These are phyloP conservation scores for Tranzscheliella williamsii DNA, from an alignment of 1,284 basidiomycete species.

Conservation along the genomic window DNA sequence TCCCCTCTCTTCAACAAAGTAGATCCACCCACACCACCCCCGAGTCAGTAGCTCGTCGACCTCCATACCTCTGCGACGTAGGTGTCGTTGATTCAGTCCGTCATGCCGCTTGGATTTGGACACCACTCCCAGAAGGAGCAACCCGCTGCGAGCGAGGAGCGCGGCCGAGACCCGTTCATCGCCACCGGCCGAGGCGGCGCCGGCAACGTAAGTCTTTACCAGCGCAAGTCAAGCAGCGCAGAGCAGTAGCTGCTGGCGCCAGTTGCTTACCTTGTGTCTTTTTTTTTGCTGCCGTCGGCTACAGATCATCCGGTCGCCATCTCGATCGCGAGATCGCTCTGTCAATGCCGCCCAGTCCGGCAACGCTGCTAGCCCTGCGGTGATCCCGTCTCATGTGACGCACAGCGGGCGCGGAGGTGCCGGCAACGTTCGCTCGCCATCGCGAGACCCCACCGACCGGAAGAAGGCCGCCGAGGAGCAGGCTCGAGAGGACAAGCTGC, in stretches of 20 bases:
- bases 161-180: slow-evolving; percentile 47
- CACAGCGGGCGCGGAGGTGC: slow-evolving; percentile 75
- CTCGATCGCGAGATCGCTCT: slow-evolving; percentile 37
- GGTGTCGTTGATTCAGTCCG: too few relatives aligned
- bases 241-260: too few relatives aligned
- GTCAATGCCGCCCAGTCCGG: slow-evolving; percentile 15
- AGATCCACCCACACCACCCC: too few relatives aligned
- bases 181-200: slow-evolving; percentile 54
- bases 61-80: too few relatives aligned
- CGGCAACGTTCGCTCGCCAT: slow-evolving; percentile 76
- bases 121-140: slow-evolving; percentile 36
- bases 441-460: slow-evolving; percentile 66
- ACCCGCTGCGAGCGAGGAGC: slow-evolving; percentile 20
- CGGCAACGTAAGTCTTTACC: slow-evolving; percentile 52
- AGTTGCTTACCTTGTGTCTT: too few relatives aligned
- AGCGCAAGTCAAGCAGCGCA: too few relatives aligned
- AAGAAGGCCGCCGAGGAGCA: slow-evolving; percentile 43
- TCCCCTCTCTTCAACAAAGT: too few relatives aligned
- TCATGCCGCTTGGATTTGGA: slow-evolving; percentile 38
- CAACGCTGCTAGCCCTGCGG: slow-evolving; percentile 11
- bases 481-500: slow-evolving; percentile 56
- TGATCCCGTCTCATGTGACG: slow-evolving; percentile 31
- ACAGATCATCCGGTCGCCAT: slow-evolving; percentile 43
- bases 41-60: too few relatives aligned
- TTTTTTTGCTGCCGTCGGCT: not conserved